A percentile compares a stretch with the other conserved stretches of the same genome.
Conservation (phyloP, 176 grass and related monocot genomes). For the Rhynchospora tenuis region DNA sequence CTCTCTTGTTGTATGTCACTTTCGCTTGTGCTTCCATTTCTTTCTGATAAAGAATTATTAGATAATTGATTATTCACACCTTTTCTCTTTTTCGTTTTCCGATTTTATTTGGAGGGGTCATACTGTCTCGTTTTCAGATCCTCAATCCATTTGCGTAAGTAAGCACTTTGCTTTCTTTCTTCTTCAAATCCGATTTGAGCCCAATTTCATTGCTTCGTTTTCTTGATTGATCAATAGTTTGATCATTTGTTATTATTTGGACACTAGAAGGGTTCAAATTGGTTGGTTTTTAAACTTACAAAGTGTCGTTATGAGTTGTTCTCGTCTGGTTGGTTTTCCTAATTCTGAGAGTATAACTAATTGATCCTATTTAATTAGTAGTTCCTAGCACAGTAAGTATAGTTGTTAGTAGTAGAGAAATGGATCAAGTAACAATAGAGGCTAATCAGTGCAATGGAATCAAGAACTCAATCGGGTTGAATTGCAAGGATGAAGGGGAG, state of each 20-base stretch:
- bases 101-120: no score
- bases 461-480: background rate
- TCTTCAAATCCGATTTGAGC: background rate
- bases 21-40: background rate
- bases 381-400: background rate
- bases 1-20: background rate
- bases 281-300: background rate
- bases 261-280: background rate
- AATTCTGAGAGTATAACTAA: background rate
- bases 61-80: background rate
- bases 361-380: slow-evolving; percentile 6
- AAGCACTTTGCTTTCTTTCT: background rate
- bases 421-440: slow-evolving; percentile 27
- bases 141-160: no score
- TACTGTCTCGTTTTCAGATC: no score
- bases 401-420: background rate
- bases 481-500: slow-evolving; percentile 21
- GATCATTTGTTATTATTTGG: background rate
- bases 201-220: background rate
- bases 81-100: no score
- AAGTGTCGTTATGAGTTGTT: background rate
- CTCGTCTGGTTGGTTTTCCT: background rate
- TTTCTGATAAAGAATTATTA: background rate
- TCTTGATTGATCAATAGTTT: background rate
- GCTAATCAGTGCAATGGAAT: slow-evolving; percentile 23